Conservation (phyloP, 176 grass and related monocot genomes). For the bread wheat (Triticum aestivum) region IWGSC_CS_RefSeq_v2.1 NC_057798.1:496317091-496317590, state of each 20-base stretch:
- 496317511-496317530: neutral
- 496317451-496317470: constrained; percentile 38
- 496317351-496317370: neutral
- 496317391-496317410: neutral
- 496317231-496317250: constrained; percentile 71
- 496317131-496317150: constrained; percentile 26
- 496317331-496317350: constrained; percentile 18
- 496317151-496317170: neutral
- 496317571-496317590: too few relatives aligned
- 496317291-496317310: constrained; percentile 30
- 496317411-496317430: neutral
- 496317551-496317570: too few relatives aligned
- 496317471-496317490: constrained; percentile 33
- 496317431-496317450: constrained; percentile 5
- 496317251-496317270: constrained; percentile 77
- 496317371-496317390: neutral
- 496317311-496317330: neutral
- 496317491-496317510: neutral
- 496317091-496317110: constrained; percentile 88
- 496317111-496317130: constrained; percentile 83
- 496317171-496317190: neutral
- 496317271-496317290: constrained; percentile 47
- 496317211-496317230: constrained; percentile 60
- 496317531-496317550: neutral
- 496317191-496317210: neutral